phyloP scores from a whole-genome alignment of 1,284 basidiomycete genomes.

The Lignosus rhinocerotis region DNA sequence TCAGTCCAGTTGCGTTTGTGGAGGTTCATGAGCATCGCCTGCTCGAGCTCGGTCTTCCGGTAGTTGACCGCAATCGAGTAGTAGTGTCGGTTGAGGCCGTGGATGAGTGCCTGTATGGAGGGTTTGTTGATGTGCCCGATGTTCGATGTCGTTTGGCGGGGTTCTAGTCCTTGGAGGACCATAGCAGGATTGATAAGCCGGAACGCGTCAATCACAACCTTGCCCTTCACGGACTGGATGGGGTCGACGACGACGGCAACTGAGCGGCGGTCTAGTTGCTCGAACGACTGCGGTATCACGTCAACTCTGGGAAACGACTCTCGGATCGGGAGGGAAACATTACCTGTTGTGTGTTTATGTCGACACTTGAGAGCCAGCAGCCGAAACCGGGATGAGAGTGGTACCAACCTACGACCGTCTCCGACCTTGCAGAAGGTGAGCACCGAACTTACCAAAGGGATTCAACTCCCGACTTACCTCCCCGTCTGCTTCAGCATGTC shows the following conservation, averaged over 20 bases:
- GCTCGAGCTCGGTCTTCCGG: slow-evolving; percentile 95
- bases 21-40: slow-evolving; percentile 97
- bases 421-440: slow-evolving; percentile 61
- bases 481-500: slow-evolving; percentile 99
- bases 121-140: slow-evolving; percentile 99
- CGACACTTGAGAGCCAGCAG: slow-evolving; percentile 98
- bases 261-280: slow-evolving; percentile 91
- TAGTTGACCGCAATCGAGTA: slow-evolving; percentile 97
- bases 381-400: slow-evolving; percentile 99
- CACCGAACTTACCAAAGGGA: neutral
- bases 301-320: slow-evolving; percentile 20
- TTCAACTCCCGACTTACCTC: slow-evolving; percentile 53
- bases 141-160: slow-evolving; percentile 96
- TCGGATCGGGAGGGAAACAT: slow-evolving; percentile 13
- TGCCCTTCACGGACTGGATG: slow-evolving; percentile 98
- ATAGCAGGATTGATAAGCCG: slow-evolving; percentile 90
- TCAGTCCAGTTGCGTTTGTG: slow-evolving; percentile 99
- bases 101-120: slow-evolving; percentile 94
- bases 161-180: slow-evolving; percentile 89
- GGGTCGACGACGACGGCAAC: slow-evolving; percentile 99
- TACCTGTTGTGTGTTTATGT: slow-evolving; percentile 99
- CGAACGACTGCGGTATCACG: slow-evolving; percentile 76
- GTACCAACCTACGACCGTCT: slow-evolving; percentile 99
- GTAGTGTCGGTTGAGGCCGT: slow-evolving; percentile 95
- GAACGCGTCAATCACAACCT: slow-evolving; percentile 99